phyloP scores from a whole-genome alignment of 768 basidiomycete genomes.

The Ramaria sp. region DNA sequence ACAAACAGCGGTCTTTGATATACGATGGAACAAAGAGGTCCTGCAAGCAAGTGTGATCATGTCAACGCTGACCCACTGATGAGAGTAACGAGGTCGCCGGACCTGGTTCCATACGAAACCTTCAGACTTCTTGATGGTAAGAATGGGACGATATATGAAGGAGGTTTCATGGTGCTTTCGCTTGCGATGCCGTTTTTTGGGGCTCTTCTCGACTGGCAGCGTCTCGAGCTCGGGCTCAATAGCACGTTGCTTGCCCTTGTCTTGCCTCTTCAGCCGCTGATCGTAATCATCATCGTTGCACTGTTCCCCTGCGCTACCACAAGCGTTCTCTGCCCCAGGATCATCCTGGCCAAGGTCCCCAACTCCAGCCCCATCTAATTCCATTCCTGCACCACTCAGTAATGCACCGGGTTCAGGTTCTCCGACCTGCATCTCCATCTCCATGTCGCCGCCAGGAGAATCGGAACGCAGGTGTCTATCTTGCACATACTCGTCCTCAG shows the following conservation, averaged over 20 bases:
- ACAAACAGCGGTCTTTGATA: slow-evolving; percentile 84
- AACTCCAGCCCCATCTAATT: slow-evolving; percentile 23
- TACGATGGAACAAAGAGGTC: slow-evolving; percentile 83
- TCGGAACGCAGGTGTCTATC: background rate
- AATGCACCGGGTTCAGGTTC: slow-evolving; percentile 26
- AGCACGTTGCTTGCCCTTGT: slow-evolving; percentile 76
- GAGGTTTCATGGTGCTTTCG: slow-evolving; percentile 47
- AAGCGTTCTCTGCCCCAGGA: slow-evolving; percentile 11
- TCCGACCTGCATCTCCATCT: slow-evolving; percentile 44
- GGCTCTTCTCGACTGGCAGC: slow-evolving; percentile 15
- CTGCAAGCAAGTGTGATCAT: slow-evolving; percentile 25
- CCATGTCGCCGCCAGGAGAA: slow-evolving; percentile 30
- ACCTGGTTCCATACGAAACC: slow-evolving; percentile 92
- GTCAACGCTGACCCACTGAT: background rate
- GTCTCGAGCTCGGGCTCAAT: slow-evolving; percentile 52
- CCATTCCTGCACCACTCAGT: slow-evolving; percentile 21
- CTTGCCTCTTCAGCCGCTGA: slow-evolving; percentile 39
- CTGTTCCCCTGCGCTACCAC: slow-evolving; percentile 7
- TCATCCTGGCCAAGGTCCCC: slow-evolving; percentile 24
- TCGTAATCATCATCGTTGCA: slow-evolving; percentile 9
- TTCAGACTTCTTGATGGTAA: slow-evolving; percentile 80
- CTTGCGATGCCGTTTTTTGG: slow-evolving; percentile 36
- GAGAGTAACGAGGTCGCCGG: slow-evolving; percentile 13
- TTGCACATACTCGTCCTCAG: background rate
- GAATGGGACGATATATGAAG: slow-evolving; percentile 64